A percentile compares a stretch with the other conserved stretches of the same genome.
phyloP scores from a whole-genome alignment of 305 asterid genomes.

The Salvia sclarea region DNA sequence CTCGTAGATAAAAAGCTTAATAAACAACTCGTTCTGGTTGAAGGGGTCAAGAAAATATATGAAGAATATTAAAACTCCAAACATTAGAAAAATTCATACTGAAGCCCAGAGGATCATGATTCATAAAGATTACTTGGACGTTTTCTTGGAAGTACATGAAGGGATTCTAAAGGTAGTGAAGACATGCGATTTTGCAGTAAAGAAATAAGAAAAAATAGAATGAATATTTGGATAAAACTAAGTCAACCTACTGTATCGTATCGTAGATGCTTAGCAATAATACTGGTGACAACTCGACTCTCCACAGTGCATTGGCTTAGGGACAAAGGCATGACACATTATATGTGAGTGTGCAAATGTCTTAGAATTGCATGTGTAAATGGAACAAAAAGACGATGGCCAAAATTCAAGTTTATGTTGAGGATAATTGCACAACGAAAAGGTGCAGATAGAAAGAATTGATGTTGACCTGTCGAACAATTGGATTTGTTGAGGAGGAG shows the following conservation, averaged over 20 bases:
- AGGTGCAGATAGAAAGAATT: neutral
- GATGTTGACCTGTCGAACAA: slow-evolving; percentile 78
- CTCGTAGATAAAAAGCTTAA: neutral
- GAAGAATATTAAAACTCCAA: neutral
- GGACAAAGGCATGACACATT: neutral
- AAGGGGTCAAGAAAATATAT: neutral
- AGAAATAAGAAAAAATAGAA: neutral
- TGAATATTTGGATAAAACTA: neutral
- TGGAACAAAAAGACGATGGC: neutral
- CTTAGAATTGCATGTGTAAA: no score
- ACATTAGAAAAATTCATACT: neutral
- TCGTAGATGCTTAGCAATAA: neutral
- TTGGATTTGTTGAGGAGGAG: slow-evolving; percentile 76
- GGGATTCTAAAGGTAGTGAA: no score
- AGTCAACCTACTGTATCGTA: neutral
- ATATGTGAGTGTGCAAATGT: neutral
- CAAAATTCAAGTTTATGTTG: no score
- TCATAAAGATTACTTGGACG: no score
- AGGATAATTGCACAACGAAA: neutral
- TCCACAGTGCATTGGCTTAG: neutral
- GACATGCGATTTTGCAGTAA: no score
- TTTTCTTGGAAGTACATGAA: no score
- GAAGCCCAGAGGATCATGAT: neutral
- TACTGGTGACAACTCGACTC: neutral
- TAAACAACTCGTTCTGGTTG: slow-evolving; percentile 3